phyloP scores from a whole-genome alignment of 805 yeast genomes.

The Saturnispora gosingensis region DNA sequence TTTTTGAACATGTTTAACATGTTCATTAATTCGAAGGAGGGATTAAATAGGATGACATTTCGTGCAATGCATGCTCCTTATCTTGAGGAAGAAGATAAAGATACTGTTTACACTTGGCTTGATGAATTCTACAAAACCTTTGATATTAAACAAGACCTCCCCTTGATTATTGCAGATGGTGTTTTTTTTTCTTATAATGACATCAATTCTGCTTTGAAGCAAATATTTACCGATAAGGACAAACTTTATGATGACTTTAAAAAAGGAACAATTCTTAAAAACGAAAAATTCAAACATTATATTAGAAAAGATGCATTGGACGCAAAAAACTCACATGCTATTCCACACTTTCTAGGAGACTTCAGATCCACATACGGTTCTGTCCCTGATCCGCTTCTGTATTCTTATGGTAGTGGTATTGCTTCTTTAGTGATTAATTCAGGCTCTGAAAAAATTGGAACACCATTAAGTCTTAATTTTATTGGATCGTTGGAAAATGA shows the following conservation, averaged over 20 bases:
- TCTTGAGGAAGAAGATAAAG: conserved; percentile 4
- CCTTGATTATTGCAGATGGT: conserved; percentile 66
- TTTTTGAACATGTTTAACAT: conserved; percentile 18
- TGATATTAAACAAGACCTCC: conserved; percentile 22
- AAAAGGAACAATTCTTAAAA: conserved; percentile 22
- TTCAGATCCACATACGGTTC: conserved; percentile 7
- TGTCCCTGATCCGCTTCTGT: background rate
- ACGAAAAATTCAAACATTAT: conserved; percentile 27
- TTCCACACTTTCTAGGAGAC: conserved; percentile 38
- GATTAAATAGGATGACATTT: conserved; percentile 9
- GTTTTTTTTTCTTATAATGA: conserved; percentile 42
- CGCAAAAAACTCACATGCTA: conserved; percentile 39
- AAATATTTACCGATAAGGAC: conserved; percentile 44
- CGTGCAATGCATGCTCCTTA: conserved; percentile 10
- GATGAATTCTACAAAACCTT: conserved; percentile 6
- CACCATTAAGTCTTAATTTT: conserved; percentile 35
- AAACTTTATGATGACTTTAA: conserved; percentile 24
- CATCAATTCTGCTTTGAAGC: conserved; percentile 45
- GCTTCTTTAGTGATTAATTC: background rate
- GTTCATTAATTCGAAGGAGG: conserved; percentile 9
- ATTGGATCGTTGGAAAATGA: conserved; percentile 45
- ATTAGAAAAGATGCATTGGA: conserved; percentile 35
- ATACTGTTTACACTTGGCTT: background rate
- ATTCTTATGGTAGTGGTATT: background rate
- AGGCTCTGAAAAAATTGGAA: background rate